These are phyloP conservation scores for Phyllostachys edulis DNA, from an alignment of 176 grass and related monocot genomes.

Conservation along the genomic window DNA sequence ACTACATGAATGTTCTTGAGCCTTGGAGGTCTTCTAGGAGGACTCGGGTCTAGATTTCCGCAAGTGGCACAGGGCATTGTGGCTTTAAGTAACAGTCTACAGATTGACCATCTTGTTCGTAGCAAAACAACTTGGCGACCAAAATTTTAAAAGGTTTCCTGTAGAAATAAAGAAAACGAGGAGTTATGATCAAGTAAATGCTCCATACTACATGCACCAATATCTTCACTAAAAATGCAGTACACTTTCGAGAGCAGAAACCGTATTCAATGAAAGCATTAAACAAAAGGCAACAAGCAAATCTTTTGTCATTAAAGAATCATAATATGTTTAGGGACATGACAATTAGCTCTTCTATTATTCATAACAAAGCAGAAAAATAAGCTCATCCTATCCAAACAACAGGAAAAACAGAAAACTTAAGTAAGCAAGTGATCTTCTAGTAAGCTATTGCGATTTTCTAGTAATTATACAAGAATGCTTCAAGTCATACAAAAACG, in stretches of 20 bases:
- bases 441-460: neutral
- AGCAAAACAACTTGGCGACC: neutral
- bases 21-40: slow-evolving; percentile 41
- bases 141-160: slow-evolving; percentile 20
- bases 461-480: neutral
- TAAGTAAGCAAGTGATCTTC: neutral
- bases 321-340: neutral
- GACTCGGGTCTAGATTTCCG: neutral
- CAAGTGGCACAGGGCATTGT: slow-evolving; percentile 31
- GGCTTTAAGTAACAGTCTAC: neutral
- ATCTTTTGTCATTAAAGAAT: neutral
- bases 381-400: neutral
- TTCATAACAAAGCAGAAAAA: neutral
- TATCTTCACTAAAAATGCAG: neutral
- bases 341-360: neutral
- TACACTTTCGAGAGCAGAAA: neutral
- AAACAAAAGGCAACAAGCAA: neutral
- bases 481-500: neutral
- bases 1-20: slow-evolving; percentile 17
- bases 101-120: neutral
- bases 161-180: neutral
- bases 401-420: neutral
- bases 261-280: neutral
- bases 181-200: slow-evolving; percentile 13
- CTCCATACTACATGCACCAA: slow-evolving; percentile 1